These are phyloP conservation scores for Acacia pycnantha DNA, from an alignment of 331 rosid genomes.

Conservation along the genomic window DNA sequence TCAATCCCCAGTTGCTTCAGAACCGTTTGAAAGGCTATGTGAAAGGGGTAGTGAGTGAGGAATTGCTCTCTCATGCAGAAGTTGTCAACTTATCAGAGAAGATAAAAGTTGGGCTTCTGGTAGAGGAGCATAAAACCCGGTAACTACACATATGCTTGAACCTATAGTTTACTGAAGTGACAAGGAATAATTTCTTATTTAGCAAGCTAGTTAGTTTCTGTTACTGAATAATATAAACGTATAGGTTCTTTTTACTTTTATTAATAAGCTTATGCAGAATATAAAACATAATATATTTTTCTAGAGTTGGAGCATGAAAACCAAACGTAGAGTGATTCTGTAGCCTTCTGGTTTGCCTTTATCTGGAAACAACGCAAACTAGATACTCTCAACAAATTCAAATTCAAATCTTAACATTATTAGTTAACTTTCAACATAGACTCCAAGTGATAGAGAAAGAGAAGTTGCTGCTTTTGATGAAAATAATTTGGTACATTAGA, in stretches of 20 bases:
- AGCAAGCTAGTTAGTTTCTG: not conserved
- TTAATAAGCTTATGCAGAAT: not conserved
- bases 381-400: not conserved
- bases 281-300: not conserved
- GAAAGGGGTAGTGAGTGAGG: slow-evolving; percentile 67
- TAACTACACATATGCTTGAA: slow-evolving; percentile 28
- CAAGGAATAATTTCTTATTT: not conserved
- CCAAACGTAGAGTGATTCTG: not conserved
- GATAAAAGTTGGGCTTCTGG: slow-evolving; percentile 72
- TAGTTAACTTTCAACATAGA: not conserved
- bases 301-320: not conserved
- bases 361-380: slow-evolving; percentile 4
- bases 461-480: not conserved
- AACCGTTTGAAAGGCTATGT: slow-evolving; percentile 70
- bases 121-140: slow-evolving; percentile 84
- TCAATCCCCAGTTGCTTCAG: slow-evolving; percentile 57
- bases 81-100: slow-evolving; percentile 77
- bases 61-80: slow-evolving; percentile 84
- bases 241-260: not conserved
- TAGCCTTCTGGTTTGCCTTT: slow-evolving; percentile 4
- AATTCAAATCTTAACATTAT: not conserved
- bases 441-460: slow-evolving; percentile 19
- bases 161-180: not conserved
- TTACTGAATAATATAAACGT: not conserved
- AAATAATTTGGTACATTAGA: not conserved